These are phyloP conservation scores for Mrakia gelida DNA, from an alignment of 768 basidiomycete species.

Conservation along the genomic window DNA sequence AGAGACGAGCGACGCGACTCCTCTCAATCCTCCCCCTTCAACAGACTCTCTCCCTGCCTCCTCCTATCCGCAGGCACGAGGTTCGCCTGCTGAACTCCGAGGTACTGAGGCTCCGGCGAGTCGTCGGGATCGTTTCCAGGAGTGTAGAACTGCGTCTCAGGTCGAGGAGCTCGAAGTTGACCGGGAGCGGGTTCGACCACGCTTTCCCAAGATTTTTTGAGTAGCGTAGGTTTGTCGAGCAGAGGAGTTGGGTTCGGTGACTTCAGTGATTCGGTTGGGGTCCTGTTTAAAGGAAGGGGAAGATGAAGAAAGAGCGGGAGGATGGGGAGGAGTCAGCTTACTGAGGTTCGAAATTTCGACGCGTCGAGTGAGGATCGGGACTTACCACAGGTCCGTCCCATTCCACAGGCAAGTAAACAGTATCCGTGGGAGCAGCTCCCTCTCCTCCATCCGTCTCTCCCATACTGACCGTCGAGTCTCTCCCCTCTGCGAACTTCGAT, in stretches of 20 bases:
- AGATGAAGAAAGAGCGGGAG: not conserved
- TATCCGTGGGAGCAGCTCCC: not conserved
- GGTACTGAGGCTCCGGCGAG: not conserved
- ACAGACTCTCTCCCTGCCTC: not conserved
- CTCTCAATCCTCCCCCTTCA: not conserved
- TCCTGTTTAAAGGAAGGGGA: not conserved
- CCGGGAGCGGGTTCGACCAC: conserved; percentile 4
- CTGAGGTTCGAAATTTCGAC: not conserved
- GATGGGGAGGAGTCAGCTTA: not conserved
- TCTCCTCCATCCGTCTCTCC: not conserved
- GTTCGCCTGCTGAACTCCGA: not conserved
- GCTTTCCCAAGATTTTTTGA: not conserved
- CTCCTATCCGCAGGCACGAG: not conserved
- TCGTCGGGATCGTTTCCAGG: conserved; percentile 1
- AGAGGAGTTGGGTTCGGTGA: not conserved
- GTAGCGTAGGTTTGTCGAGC: not conserved
- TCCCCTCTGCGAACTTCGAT: not conserved
- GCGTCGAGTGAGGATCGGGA: too few species aligned
- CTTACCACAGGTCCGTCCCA: not conserved
- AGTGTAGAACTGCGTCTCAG: conserved; percentile 2
- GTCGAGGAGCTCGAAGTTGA: not conserved
- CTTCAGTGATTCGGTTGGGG: not conserved
- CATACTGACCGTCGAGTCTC: conserved; percentile 7
- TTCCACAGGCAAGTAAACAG: not conserved
- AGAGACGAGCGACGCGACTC: not conserved